phyloP scores from a whole-genome alignment of 2,329 filamentous ascomycete species.

The Aspergillus sclerotialis region DNA sequence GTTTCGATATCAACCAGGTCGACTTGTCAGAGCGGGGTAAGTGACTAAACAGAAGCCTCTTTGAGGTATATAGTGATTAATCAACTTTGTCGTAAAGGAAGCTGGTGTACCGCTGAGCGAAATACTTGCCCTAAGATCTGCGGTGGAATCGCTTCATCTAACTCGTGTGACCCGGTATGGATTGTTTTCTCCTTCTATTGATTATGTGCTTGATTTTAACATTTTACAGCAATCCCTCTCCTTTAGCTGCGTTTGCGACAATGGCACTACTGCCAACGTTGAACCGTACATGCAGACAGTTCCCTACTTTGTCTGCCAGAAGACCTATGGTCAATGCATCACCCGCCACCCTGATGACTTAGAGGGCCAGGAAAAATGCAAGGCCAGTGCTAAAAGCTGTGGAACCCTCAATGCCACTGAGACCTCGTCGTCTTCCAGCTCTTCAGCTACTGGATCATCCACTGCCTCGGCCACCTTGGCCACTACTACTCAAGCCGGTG shows the following conservation, averaged over 20 bases:
- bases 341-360: slow-evolving; percentile 39
- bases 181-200: neutral
- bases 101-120: slow-evolving; percentile 54
- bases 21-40: too few relatives aligned
- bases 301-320: slow-evolving; percentile 54
- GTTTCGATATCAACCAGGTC: too few relatives aligned
- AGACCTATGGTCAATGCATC: slow-evolving; percentile 45
- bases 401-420: slow-evolving; percentile 43
- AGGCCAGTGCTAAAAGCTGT: slow-evolving; percentile 41
- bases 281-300: slow-evolving; percentile 51
- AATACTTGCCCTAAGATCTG: slow-evolving; percentile 58
- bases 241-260: slow-evolving; percentile 53
- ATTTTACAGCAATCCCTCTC: slow-evolving; percentile 40
- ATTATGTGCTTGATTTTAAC: slow-evolving; percentile 1
- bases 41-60: too few relatives aligned
- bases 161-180: slow-evolving; percentile 54
- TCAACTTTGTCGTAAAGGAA: too few relatives aligned
- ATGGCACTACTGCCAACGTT: slow-evolving; percentile 50
- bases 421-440: slow-evolving; percentile 13
- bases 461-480: slow-evolving; percentile 23
- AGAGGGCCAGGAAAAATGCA: slow-evolving; percentile 44
- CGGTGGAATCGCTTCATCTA: slow-evolving; percentile 41
- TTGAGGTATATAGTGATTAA: neutral
- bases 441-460: slow-evolving; percentile 20
- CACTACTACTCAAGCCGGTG: slow-evolving; percentile 20